phyloP scores from a whole-genome alignment of 2,329 filamentous ascomycete genomes.

The Colletotrichum zoysiae region DNA sequence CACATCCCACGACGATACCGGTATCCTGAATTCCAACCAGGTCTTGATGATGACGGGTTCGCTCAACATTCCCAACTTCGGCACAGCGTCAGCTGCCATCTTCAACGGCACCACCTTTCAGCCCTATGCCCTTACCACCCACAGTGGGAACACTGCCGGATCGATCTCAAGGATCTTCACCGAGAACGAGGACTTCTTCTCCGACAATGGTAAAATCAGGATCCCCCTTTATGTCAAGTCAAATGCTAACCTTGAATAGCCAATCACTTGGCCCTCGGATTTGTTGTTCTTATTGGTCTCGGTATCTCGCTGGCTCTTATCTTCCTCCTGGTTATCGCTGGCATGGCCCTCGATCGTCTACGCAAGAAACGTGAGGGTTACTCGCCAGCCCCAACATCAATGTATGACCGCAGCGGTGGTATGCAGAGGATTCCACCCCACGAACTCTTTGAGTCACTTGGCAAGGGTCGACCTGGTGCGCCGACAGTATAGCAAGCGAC shows the following conservation, averaged over 20 bases:
- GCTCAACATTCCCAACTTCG: slow-evolving; percentile 80
- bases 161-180: slow-evolving; percentile 87
- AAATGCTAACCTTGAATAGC: slow-evolving; percentile 51
- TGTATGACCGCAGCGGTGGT: slow-evolving; percentile 70
- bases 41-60: slow-evolving; percentile 87
- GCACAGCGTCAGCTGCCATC: slow-evolving; percentile 85
- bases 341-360: slow-evolving; percentile 80
- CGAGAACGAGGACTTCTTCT: slow-evolving; percentile 83
- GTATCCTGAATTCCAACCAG: slow-evolving; percentile 75
- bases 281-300: slow-evolving; percentile 84
- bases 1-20: slow-evolving; percentile 72
- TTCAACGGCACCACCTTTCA: slow-evolving; percentile 85
- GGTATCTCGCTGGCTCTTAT: slow-evolving; percentile 83
- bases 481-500: slow-evolving; percentile 62
- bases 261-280: slow-evolving; percentile 76
- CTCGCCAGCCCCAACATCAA: slow-evolving; percentile 77
- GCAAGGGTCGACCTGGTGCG: slow-evolving; percentile 60
- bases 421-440: slow-evolving; percentile 72
- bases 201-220: slow-evolving; percentile 68
- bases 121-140: slow-evolving; percentile 85
- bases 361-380: slow-evolving; percentile 86
- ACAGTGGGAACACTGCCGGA: slow-evolving; percentile 72
- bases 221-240: slow-evolving; percentile 28
- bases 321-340: slow-evolving; percentile 80
- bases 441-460: slow-evolving; percentile 68